Conservation (phyloP, 192 early-diverging fungal genomes). For the Gonapodya prolifera region DNA sequence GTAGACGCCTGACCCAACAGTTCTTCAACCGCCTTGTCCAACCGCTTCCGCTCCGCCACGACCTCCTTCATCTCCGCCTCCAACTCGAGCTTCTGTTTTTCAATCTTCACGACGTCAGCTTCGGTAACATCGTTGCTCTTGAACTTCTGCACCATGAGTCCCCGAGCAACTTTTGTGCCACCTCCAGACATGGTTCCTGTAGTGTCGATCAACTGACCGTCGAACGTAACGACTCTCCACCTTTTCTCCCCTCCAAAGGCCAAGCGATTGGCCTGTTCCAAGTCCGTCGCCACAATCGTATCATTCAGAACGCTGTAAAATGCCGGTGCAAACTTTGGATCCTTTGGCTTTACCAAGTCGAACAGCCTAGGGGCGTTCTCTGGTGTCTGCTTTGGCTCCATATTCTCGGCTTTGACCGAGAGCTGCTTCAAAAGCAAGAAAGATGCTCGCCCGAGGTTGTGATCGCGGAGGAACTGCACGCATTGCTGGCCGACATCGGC, state of each 20-base stretch:
- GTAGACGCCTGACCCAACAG: slow-evolving; percentile 37
- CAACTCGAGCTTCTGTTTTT: slow-evolving; percentile 6
- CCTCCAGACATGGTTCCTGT: slow-evolving; percentile 92
- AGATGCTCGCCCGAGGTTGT: slow-evolving; percentile 73
- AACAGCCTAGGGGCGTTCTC: slow-evolving; percentile 77
- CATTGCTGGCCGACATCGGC: slow-evolving; percentile 78
- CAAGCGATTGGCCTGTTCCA: slow-evolving; percentile 75
- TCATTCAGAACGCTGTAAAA: slow-evolving; percentile 79
- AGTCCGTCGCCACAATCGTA: slow-evolving; percentile 73
- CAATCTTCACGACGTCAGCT: neutral
- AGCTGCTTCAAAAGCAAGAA: slow-evolving; percentile 76
- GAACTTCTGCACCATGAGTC: slow-evolving; percentile 80
- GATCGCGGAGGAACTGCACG: slow-evolving; percentile 72
- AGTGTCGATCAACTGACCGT: slow-evolving; percentile 80
- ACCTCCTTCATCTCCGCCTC: slow-evolving; percentile 10
- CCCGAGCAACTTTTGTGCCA: slow-evolving; percentile 55
- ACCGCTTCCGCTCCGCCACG: neutral
- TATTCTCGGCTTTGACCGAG: slow-evolving; percentile 22
- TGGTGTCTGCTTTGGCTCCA: slow-evolving; percentile 39
- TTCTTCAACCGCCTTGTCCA: slow-evolving; percentile 25
- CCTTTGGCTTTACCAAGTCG: slow-evolving; percentile 71
- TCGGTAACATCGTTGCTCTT: slow-evolving; percentile 10
- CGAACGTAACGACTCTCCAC: slow-evolving; percentile 88
- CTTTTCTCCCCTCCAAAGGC: slow-evolving; percentile 65
- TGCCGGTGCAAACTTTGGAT: slow-evolving; percentile 57